These are phyloP conservation scores for Xylariaceae sp. DNA, from an alignment of 2,329 filamentous ascomycete genomes.

Conservation along the genomic window DNA sequence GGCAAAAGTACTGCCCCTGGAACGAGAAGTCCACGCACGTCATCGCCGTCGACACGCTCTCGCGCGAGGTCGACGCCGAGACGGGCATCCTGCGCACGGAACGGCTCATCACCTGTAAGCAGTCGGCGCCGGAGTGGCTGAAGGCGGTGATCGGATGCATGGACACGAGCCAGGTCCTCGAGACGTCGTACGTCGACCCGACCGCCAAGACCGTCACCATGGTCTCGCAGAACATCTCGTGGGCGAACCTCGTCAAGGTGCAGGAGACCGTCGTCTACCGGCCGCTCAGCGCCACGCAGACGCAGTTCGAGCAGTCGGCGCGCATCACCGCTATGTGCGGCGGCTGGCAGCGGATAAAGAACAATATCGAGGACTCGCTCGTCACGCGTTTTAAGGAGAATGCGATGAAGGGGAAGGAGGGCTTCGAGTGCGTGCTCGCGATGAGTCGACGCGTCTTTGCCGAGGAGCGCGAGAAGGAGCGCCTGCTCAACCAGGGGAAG, in stretches of 20 bases:
- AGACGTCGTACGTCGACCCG: slow-evolving; percentile 92
- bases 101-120: slow-evolving; percentile 57
- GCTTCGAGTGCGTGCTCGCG: slow-evolving; percentile 89
- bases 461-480: slow-evolving; percentile 70
- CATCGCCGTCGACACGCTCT: slow-evolving; percentile 87
- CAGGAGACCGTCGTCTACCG: slow-evolving; percentile 89
- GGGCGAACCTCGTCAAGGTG: slow-evolving; percentile 82
- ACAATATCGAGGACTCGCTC: slow-evolving; percentile 88
- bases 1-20: slow-evolving; percentile 98
- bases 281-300: slow-evolving; percentile 56
- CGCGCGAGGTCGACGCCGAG: slow-evolving; percentile 53
- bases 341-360: slow-evolving; percentile 96
- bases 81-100: slow-evolving; percentile 59
- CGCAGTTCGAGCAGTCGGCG: slow-evolving; percentile 82
- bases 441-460: slow-evolving; percentile 90
- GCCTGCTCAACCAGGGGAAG: slow-evolving; percentile 30
- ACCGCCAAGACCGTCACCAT: slow-evolving; percentile 82
- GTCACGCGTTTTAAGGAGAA: slow-evolving; percentile 90
- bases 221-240: slow-evolving; percentile 93
- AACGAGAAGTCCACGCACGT: slow-evolving; percentile 98
- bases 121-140: slow-evolving; percentile 71
- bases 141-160: slow-evolving; percentile 71
- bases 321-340: slow-evolving; percentile 91
- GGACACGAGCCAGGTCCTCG: slow-evolving; percentile 84
- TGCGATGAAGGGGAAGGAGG: slow-evolving; percentile 81